Percentiles rank a stretch among this genome's conserved stretches.
Evolutionary conservation across 192 early-diverging fungal species (phyloP).

Genomic region (Entophlyctis luteolus): DNA sequence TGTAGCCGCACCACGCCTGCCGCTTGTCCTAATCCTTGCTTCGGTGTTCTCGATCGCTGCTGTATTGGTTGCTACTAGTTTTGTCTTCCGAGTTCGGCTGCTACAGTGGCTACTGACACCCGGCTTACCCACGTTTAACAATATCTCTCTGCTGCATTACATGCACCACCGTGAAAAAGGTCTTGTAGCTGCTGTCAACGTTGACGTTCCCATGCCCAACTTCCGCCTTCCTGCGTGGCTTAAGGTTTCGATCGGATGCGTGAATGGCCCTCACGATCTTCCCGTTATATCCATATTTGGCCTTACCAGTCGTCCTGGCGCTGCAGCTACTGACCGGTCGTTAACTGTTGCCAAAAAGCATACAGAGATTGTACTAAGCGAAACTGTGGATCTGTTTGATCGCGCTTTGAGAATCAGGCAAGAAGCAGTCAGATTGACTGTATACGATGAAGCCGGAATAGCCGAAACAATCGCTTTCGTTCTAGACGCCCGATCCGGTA

Average conservation of each 20-base stretch:
- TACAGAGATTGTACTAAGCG: background rate
- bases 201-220: background rate
- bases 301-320: too few relatives aligned
- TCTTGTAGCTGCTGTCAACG: background rate
- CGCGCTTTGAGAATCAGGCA: background rate
- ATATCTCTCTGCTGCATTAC: background rate
- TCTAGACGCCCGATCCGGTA: background rate
- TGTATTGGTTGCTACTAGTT: too few relatives aligned
- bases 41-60: too few relatives aligned
- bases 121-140: background rate
- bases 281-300: background rate
- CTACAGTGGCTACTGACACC: background rate
- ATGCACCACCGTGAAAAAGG: background rate
- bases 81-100: too few relatives aligned
- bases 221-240: background rate
- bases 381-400: background rate
- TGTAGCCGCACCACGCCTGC: too few relatives aligned
- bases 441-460: background rate
- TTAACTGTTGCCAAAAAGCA: background rate
- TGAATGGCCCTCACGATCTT: background rate
- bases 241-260: background rate
- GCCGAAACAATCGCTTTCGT: background rate
- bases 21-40: too few relatives aligned
- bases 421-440: background rate
- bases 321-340: too few relatives aligned